Evolutionary conservation across 257 asterid genomes (phyloP).

Genomic region (Solanum chmielewskii): DNA sequence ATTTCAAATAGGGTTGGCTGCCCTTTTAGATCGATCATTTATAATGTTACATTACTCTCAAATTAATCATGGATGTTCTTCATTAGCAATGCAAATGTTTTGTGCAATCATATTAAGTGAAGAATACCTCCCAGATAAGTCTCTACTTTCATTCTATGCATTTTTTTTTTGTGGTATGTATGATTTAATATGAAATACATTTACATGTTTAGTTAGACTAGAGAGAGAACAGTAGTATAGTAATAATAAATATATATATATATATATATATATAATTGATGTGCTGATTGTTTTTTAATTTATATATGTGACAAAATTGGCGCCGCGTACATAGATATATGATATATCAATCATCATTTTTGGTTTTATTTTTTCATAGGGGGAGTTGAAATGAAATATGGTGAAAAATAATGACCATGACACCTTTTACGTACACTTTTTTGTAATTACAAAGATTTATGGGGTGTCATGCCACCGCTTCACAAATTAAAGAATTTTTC

Average conservation of each 20-base stretch:
- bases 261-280: background rate
- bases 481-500: background rate
- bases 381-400: background rate
- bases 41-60: background rate
- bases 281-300: background rate
- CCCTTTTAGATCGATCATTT: background rate
- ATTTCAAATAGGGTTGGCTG: background rate
- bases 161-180: background rate
- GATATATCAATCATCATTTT: background rate
- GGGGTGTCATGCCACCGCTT: background rate
- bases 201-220: background rate
- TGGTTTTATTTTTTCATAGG: background rate
- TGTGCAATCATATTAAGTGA: background rate
- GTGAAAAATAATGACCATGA: background rate
- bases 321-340: background rate
- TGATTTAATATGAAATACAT: background rate
- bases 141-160: background rate
- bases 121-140: background rate
- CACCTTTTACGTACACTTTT: background rate
- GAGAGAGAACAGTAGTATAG: background rate
- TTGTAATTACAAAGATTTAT: background rate
- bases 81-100: background rate
- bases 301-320: background rate
- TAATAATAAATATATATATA: background rate
- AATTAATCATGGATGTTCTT: background rate